Percentiles rank a stretch among this genome's conserved stretches.
Conservation (phyloP, 2,329 filamentous ascomycete genomes). For the Aschersonia sp. region DNA sequence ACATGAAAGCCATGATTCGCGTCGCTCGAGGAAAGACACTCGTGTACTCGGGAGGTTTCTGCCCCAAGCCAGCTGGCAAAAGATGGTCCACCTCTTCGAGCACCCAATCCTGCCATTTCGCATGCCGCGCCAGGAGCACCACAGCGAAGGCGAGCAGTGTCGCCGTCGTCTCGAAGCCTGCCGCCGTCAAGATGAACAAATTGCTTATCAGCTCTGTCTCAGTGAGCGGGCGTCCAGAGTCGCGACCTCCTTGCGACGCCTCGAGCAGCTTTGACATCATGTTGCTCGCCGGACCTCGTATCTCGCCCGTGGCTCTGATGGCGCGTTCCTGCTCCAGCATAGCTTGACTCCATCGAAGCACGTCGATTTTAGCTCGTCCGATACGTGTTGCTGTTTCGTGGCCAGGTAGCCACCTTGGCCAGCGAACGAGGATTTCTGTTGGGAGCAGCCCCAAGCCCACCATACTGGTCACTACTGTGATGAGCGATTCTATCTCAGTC, state of each 20-base stretch:
- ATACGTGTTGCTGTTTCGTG: neutral
- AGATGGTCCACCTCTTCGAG: slow-evolving; percentile 27
- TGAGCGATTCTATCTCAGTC: neutral
- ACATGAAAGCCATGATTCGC: slow-evolving; percentile 2
- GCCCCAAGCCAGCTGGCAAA: slow-evolving; percentile 6
- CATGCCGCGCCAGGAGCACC: slow-evolving; percentile 27
- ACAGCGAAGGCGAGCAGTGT: slow-evolving; percentile 33
- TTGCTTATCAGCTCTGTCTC: slow-evolving; percentile 16
- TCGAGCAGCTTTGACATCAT: slow-evolving; percentile 1
- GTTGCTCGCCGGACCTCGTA: neutral
- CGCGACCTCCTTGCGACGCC: neutral
- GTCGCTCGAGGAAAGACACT: slow-evolving; percentile 25
- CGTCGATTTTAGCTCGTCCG: slow-evolving; percentile 1
- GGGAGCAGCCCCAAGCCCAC: neutral
- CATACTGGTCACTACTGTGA: neutral
- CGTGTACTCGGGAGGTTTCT: slow-evolving; percentile 22
- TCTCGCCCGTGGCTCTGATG: neutral
- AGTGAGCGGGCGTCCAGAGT: slow-evolving; percentile 2
- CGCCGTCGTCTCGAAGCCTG: slow-evolving; percentile 33
- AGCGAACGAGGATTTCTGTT: neutral
- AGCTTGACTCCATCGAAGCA: neutral
- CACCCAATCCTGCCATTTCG: slow-evolving; percentile 36
- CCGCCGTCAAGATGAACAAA: slow-evolving; percentile 29
- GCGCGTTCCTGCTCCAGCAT: neutral
- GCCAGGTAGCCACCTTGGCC: slow-evolving; percentile 1